Evolutionary conservation across 139 green algal species (phyloP).

Genomic region (Gonium pectorale): DNA sequence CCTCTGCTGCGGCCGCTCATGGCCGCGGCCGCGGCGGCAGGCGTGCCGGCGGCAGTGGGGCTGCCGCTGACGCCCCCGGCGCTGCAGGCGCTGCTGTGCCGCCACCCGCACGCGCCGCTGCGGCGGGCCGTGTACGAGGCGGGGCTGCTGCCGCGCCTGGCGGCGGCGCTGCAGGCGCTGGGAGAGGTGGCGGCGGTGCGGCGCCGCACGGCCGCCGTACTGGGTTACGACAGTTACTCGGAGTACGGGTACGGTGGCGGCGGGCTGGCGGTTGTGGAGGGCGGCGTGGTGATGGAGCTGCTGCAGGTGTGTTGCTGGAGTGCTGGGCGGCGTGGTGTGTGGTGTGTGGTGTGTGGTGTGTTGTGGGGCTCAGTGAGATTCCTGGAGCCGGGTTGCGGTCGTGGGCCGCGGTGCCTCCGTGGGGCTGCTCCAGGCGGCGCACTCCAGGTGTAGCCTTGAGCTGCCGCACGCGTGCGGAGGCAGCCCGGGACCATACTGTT

Average conservation of each 20-base stretch:
- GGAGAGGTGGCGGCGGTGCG: conserved; percentile 18
- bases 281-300: not conserved
- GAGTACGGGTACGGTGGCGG: not conserved
- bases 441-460: too few species aligned
- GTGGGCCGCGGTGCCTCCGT: too few species aligned
- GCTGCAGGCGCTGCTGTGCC: not conserved
- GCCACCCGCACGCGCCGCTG: not conserved
- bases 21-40: not conserved
- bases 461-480: too few species aligned
- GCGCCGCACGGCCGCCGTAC: not conserved
- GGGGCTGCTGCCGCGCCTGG: conserved; percentile 31
- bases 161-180: not conserved
- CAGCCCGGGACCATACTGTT: too few species aligned
- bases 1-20: conserved; percentile 6
- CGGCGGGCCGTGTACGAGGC: conserved; percentile 11
- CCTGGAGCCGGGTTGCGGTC: too few species aligned
- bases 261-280: conserved; percentile 1
- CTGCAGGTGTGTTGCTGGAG: not conserved
- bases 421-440: too few species aligned
- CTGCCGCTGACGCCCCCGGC: conserved; percentile 27
- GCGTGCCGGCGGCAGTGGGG: not conserved
- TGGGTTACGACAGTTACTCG: not conserved
- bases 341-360: not conserved
- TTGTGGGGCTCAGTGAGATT: too few species aligned
- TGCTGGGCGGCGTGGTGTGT: not conserved